Evolutionary conservation across 331 rosid genomes (phyloP).

Genomic region (Rosa hybrid): DNA sequence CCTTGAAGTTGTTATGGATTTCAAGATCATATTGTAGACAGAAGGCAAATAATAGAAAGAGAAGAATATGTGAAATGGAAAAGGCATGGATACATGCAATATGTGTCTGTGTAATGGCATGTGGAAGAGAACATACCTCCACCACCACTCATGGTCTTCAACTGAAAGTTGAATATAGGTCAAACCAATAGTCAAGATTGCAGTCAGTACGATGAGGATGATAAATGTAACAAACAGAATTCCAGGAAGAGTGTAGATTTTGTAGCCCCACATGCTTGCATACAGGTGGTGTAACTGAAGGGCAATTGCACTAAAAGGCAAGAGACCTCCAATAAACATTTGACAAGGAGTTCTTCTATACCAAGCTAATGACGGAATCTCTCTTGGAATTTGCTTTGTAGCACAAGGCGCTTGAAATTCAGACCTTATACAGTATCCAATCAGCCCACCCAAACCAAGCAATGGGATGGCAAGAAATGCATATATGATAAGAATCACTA

Average conservation of each 20-base stretch:
- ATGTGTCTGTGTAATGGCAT: background rate
- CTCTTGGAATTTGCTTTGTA: constrained; percentile 61
- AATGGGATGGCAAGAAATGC: constrained; percentile 58
- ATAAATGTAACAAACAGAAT: constrained; percentile 55
- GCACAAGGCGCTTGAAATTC: constrained; percentile 63
- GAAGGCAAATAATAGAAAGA: background rate
- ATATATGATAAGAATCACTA: constrained; percentile 55
- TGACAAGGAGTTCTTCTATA: constrained; percentile 71
- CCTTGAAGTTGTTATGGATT: background rate
- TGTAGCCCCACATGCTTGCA: constrained; percentile 83
- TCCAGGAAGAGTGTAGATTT: constrained; percentile 69
- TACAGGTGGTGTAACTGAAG: constrained; percentile 67
- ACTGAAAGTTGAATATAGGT: constrained; percentile 74
- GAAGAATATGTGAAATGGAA: background rate
- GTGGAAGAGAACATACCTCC: constrained; percentile 61
- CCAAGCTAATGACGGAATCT: constrained; percentile 74
- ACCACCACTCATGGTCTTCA: constrained; percentile 96
- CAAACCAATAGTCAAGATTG: constrained; percentile 64
- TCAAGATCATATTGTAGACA: background rate
- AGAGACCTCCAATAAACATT: constrained; percentile 79
- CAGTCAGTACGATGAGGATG: constrained; percentile 46
- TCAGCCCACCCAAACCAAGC: constrained; percentile 81
- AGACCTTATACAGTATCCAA: constrained; percentile 59
- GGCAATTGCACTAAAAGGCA: constrained; percentile 63
- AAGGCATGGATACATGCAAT: background rate